These are phyloP conservation scores for Saccharomyces hybrid DNA, from an alignment of 1,139 yeast genomes.

Conservation along the genomic window DNA sequence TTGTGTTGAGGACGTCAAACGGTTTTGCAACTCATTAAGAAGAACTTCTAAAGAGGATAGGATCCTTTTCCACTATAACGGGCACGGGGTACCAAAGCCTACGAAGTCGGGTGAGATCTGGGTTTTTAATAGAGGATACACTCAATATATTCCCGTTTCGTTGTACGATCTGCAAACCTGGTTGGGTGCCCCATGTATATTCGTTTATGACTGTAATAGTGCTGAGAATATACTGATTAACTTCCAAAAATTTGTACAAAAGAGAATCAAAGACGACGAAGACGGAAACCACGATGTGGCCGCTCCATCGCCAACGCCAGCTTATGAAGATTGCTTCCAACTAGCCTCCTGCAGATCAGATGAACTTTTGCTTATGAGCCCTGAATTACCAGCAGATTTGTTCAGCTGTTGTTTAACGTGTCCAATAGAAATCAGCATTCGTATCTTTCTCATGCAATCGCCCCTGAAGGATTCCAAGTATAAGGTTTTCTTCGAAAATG, in stretches of 20 bases:
- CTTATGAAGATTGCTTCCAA: constrained; percentile 84
- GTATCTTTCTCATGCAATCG: constrained; percentile 85
- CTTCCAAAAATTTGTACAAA: constrained; percentile 83
- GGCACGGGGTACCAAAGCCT: constrained; percentile 98
- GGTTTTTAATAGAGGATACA: constrained; percentile 95
- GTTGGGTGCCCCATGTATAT: constrained; percentile 98
- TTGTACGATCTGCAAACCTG: constrained; percentile 89
- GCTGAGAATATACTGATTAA: constrained; percentile 92
- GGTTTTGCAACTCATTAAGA: constrained; percentile 82
- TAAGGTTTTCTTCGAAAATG: constrained; percentile 39
- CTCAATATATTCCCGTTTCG: constrained; percentile 94
- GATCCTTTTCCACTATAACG: constrained; percentile 88
- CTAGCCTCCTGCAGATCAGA: constrained; percentile 86
- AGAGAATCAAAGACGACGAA: constrained; percentile 80
- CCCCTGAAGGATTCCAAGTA: constrained; percentile 60
- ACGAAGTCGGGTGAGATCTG: constrained; percentile 97
- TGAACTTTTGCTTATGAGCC: constrained; percentile 86
- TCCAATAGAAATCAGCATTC: constrained; percentile 89
- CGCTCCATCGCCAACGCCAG: constrained; percentile 49
- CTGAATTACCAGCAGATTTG: constrained; percentile 90
- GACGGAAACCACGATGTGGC: constrained; percentile 60
- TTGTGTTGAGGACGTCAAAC: constrained; percentile 87
- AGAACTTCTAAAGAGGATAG: constrained; percentile 89
- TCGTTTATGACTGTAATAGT: constrained; percentile 88
- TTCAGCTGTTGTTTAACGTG: constrained; percentile 93